phyloP scores from a whole-genome alignment of 768 basidiomycete species.

The Coprinopsis sp. region DNA sequence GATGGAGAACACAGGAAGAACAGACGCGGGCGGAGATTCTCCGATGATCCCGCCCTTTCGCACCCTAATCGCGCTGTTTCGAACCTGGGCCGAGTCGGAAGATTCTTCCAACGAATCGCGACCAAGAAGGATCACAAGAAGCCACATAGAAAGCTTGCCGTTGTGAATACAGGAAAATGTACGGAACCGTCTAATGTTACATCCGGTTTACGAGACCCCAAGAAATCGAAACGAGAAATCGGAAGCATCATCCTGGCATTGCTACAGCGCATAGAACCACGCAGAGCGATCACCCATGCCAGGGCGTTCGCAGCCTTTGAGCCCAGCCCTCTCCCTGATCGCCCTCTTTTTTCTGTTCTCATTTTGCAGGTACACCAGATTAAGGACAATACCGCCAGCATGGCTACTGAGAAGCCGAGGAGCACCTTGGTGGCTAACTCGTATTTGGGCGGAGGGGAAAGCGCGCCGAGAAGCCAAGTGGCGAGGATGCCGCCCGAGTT shows the following conservation, averaged over 20 bases:
- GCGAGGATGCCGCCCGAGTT: constrained; percentile 58
- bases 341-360: constrained; percentile 44
- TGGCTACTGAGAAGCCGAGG: constrained; percentile 35
- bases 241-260: not conserved
- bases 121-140: too few relatives aligned
- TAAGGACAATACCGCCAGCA: constrained; percentile 32
- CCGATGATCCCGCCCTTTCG: too few relatives aligned
- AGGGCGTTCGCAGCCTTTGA: constrained; percentile 31
- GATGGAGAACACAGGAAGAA: too few relatives aligned
- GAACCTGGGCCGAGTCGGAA: too few relatives aligned
- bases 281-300: constrained; percentile 47
- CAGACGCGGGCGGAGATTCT: too few relatives aligned
- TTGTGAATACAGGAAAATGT: too few relatives aligned
- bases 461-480: constrained; percentile 52
- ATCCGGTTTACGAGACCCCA: too few relatives aligned
- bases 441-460: constrained; percentile 49
- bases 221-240: too few relatives aligned
- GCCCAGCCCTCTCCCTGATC: constrained; percentile 24
- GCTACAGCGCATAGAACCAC: constrained; percentile 50
- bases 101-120: too few relatives aligned
- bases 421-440: constrained; percentile 41
- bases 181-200: too few relatives aligned
- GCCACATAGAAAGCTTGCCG: too few relatives aligned
- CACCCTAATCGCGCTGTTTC: too few relatives aligned
- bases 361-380: constrained; percentile 34